Evolutionary conservation across 371 early-diverging fungal genomes (phyloP), one percentile per base, ranked within the genome.

Genomic region (Mortierella sp.): DNA sequence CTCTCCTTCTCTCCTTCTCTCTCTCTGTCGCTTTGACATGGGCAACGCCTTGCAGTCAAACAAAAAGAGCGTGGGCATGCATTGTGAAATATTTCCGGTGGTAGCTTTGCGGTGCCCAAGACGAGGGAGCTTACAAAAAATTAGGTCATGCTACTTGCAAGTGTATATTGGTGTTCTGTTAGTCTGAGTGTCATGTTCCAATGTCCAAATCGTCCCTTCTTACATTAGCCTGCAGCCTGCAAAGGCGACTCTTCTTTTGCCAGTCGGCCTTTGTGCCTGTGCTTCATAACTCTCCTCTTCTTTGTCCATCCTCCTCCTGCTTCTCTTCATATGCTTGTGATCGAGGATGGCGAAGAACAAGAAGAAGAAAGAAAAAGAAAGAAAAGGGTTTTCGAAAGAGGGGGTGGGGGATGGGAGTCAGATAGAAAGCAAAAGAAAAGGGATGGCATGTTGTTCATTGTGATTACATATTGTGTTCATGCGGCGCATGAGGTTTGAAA

Each of bases 221-320:
- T 54, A 3, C 8, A 55, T 16, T 54, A 14, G 31, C 31, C 14
- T 60, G 31, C 60, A 60, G 60, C 5, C 31, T 31, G 48, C 48
- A 16, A 19, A 5, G 7, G 26, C 19, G 7, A 13, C 34, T 28
- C 16, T 45, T 57, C 24, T 58, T 52, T 58, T 4, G 42, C 38
- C 65, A 68, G 68, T 68, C 68, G 21, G 65, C 65, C 38, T 65
- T 65, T 65, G 65, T 65, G 65, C 65, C 65, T 42, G 21, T 28
- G 16, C 31, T 58, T 8, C n/a, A 16, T 8, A 19, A 7, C 34
- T 31, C 2, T 21, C 19, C 9, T 31, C 9, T 2, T 31, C 9
- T 2, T 9, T 8, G 21, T 24, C 21, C 21, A n/a, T 34, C 24
- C 34, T 34, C 50, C 50, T 50, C 50, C 16, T 50, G 50, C 50